Conservation (phyloP, 1,139 yeast species). For the Magnusiomyces suaveolens region DNA sequence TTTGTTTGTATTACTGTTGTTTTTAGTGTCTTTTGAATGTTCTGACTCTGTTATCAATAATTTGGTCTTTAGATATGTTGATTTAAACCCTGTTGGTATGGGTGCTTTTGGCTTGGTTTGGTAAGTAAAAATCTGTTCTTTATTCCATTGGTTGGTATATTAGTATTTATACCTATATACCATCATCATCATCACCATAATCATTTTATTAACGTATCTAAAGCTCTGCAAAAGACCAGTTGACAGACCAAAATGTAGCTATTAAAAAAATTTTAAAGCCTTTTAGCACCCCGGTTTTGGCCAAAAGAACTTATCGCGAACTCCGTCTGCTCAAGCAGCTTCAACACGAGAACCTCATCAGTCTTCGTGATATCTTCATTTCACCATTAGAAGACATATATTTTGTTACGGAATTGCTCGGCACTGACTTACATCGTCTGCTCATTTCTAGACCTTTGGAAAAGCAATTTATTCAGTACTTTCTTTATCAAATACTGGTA, state of each 20-base stretch:
- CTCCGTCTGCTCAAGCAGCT: conserved; percentile 85
- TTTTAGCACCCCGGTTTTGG: conserved; percentile 85
- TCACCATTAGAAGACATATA: conserved; percentile 94
- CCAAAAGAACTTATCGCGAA: conserved; percentile 94
- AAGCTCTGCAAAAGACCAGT: conserved; percentile 77
- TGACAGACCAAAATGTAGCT: conserved; percentile 89
- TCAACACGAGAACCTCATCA: conserved; percentile 88
- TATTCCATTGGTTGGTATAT: neutral
- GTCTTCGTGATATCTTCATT: conserved; percentile 86
- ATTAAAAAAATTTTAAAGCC: conserved; percentile 97
- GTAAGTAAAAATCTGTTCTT: conserved; percentile 17
- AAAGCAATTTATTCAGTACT: conserved; percentile 92
- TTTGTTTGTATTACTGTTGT: neutral
- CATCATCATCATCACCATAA: too few species aligned
- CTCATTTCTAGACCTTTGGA: conserved; percentile 89
- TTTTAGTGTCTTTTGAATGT: neutral
- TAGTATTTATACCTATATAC: too few species aligned
- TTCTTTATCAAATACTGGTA: conserved; percentile 76
- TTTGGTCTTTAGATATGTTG: conserved; percentile 80
- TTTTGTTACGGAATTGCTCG: conserved; percentile 92
- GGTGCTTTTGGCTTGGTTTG: conserved; percentile 98
- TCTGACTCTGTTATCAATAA: conserved; percentile 18
- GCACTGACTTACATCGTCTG: conserved; percentile 88
- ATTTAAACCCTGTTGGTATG: conserved; percentile 96
- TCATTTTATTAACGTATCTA: neutral